Percentiles rank a stretch among this genome's conserved stretches.
Evolutionary conservation across 1,139 yeast species (phyloP).

Genomic region (Magnusiomyces ingens): DNA sequence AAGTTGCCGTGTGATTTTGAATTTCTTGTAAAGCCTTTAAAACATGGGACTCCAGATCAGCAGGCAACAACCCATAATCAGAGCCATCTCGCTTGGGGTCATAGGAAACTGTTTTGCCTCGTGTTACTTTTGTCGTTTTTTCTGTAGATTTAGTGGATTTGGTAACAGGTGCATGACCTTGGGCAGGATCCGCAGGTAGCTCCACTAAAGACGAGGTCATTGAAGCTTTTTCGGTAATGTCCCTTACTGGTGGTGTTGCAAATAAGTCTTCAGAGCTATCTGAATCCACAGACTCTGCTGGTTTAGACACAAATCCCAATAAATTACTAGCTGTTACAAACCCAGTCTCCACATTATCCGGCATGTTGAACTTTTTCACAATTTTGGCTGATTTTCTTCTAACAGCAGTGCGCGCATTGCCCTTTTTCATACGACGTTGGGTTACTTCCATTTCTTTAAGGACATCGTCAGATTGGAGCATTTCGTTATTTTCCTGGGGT

Average conservation of each 20-base stretch:
- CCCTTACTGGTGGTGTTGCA: neutral
- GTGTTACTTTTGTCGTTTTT: neutral
- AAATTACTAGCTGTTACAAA: conserved; percentile 45
- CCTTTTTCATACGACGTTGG: conserved; percentile 13
- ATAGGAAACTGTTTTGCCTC: neutral
- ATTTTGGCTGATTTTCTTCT: conserved; percentile 2
- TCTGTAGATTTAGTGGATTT: neutral
- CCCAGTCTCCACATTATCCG: conserved; percentile 68
- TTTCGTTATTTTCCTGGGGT: conserved; percentile 60
- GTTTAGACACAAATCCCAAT: neutral
- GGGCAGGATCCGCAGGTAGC: too few relatives aligned
- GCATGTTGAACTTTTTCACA: conserved; percentile 54
- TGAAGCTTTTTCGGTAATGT: too few relatives aligned
- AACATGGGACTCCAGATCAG: neutral
- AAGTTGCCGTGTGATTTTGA: neutral
- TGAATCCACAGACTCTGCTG: neutral
- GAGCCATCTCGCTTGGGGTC: neutral
- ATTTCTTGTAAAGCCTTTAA: neutral
- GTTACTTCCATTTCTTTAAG: conserved; percentile 42
- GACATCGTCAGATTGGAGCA: conserved; percentile 52
- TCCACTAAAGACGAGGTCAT: too few relatives aligned
- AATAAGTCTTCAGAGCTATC: neutral
- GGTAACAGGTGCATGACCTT: neutral
- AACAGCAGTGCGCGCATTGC: conserved; percentile 11
- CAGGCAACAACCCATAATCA: conserved; percentile 2